Conservation (phyloP, 2,329 filamentous ascomycete species). For the Balansia obtecta region DNA sequence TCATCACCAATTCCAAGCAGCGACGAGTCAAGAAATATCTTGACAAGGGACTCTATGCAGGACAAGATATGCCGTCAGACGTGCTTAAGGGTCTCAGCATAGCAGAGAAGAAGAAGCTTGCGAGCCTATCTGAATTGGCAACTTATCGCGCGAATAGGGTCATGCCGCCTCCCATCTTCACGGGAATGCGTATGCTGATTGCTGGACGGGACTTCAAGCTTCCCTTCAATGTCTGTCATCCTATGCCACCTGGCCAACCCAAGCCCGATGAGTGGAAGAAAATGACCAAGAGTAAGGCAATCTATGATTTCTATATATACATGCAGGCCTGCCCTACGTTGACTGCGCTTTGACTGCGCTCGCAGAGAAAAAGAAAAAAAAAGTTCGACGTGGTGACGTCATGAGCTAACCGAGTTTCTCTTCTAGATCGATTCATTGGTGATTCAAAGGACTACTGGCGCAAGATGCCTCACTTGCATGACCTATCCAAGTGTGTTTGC, state of each 20-base stretch:
- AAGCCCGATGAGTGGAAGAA: conserved; percentile 91
- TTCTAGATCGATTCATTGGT: conserved; percentile 74
- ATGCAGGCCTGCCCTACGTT: neutral
- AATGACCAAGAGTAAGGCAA: conserved; percentile 64
- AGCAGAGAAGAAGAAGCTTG: conserved; percentile 38
- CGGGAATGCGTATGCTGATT: conserved; percentile 58
- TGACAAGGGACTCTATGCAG: conserved; percentile 73
- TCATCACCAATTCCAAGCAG: conserved; percentile 23
- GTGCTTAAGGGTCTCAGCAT: conserved; percentile 34
- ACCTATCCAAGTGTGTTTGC: conserved; percentile 69
- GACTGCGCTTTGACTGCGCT: too few relatives aligned
- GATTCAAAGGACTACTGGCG: conserved; percentile 73
- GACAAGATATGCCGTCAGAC: conserved; percentile 50
- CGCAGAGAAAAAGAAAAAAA: too few relatives aligned
- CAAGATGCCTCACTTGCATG: conserved; percentile 60
- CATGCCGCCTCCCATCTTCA: conserved; percentile 69
- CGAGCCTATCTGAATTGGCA: conserved; percentile 33
- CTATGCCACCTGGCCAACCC: conserved; percentile 71
- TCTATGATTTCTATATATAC: neutral
- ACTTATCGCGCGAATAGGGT: conserved; percentile 38
- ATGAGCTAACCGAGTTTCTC: neutral
- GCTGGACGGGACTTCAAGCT: conserved; percentile 73
- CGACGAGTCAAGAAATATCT: conserved; percentile 63
- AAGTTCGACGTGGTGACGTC: neutral
- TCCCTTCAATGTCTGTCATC: conserved; percentile 82